Evolutionary conservation across 2,329 filamentous ascomycete genomes (phyloP).

Genomic region (Monilinia fructicola): DNA sequence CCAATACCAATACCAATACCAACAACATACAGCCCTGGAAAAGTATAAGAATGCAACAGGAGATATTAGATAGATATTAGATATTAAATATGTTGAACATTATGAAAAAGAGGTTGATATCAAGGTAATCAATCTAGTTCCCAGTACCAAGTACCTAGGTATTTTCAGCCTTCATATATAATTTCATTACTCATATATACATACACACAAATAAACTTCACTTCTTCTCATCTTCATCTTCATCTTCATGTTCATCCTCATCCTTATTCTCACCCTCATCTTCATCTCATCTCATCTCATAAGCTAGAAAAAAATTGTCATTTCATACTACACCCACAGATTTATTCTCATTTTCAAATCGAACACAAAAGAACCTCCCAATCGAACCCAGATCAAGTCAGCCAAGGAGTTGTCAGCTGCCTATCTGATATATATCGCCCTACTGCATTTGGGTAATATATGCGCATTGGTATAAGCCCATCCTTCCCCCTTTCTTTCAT

Average conservation of each 20-base stretch:
- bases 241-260: not conserved
- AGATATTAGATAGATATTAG: too few species aligned
- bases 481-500: conserved; percentile 4
- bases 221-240: too few species aligned
- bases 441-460: not conserved
- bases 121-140: too few species aligned
- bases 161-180: too few species aligned
- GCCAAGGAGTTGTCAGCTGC: not conserved
- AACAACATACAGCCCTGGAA: too few species aligned
- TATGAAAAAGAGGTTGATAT: too few species aligned
- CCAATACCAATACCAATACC: too few species aligned
- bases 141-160: too few species aligned
- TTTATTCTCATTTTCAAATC: not conserved
- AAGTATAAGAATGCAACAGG: too few species aligned
- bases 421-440: not conserved
- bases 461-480: conserved; percentile 7
- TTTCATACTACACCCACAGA: conserved; percentile 12
- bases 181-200: not conserved
- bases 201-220: not conserved
- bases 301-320: not conserved
- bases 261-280: not conserved
- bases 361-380: conserved; percentile 1
- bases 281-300: too few species aligned
- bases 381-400: not conserved
- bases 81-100: too few species aligned